phyloP scores from a whole-genome alignment of 1,139 yeast genomes.

The Geotrichum aggregatum region DNA sequence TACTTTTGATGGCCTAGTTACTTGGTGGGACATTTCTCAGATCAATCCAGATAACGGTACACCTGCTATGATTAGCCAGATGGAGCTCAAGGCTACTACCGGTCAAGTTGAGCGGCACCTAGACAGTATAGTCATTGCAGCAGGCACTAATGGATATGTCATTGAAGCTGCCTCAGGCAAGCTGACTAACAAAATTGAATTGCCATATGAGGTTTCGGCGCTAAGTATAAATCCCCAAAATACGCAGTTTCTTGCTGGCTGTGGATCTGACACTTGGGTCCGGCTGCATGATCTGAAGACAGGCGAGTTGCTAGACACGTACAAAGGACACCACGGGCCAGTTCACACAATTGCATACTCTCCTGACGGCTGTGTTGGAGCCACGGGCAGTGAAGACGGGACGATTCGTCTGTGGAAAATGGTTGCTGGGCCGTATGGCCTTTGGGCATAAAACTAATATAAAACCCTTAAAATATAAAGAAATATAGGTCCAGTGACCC shows the following conservation, averaged over 20 bases:
- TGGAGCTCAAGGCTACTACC: slow-evolving; percentile 28
- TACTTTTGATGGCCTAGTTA: slow-evolving; percentile 31
- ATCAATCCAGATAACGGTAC: slow-evolving; percentile 8
- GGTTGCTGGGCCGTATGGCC: slow-evolving; percentile 36
- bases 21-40: slow-evolving; percentile 36
- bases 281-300: slow-evolving; percentile 35
- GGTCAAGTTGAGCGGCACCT: slow-evolving; percentile 35
- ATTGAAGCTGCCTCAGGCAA: slow-evolving; percentile 29
- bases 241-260: slow-evolving; percentile 35
- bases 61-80: slow-evolving; percentile 22
- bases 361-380: slow-evolving; percentile 43
- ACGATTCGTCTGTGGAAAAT: slow-evolving; percentile 59
- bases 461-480: not conserved
- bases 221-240: slow-evolving; percentile 31
- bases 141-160: slow-evolving; percentile 30
- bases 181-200: slow-evolving; percentile 27
- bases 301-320: slow-evolving; percentile 32
- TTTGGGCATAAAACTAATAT: slow-evolving; percentile 30
- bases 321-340: slow-evolving; percentile 41
- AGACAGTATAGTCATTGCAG: slow-evolving; percentile 22
- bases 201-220: slow-evolving; percentile 36
- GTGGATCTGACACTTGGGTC: slow-evolving; percentile 38
- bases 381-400: slow-evolving; percentile 70
- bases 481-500: too few relatives aligned
- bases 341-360: slow-evolving; percentile 39